Evolutionary conservation across 352 stramenopile species (phyloP).

Genomic region (Globisporangium iwayamae): DNA sequence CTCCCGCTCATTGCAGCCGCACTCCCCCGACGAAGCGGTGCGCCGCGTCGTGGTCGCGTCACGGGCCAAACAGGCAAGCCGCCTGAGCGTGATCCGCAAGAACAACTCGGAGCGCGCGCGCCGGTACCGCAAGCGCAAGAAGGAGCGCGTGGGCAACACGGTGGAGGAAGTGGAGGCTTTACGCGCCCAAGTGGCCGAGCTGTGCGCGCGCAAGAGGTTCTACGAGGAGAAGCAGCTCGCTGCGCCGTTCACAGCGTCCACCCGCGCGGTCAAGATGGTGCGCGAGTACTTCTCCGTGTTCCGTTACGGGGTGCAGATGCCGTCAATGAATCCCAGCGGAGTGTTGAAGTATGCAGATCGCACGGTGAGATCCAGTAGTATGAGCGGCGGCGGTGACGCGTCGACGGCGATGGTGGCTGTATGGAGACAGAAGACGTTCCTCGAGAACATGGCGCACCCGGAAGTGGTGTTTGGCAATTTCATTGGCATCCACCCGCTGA

Average conservation of each 20-base stretch:
- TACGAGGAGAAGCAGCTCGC: slow-evolving; percentile 16
- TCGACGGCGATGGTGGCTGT: slow-evolving; percentile 2
- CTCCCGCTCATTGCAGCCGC: background rate
- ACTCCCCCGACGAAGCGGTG: slow-evolving; percentile 4
- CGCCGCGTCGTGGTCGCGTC: background rate
- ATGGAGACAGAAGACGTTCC: slow-evolving; percentile 24
- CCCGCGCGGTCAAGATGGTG: slow-evolving; percentile 24
- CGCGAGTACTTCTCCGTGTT: slow-evolving; percentile 42
- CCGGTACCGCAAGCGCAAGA: slow-evolving; percentile 17
- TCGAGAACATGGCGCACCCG: slow-evolving; percentile 24
- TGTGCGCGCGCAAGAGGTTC: slow-evolving; percentile 21
- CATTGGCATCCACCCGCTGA: slow-evolving; percentile 17
- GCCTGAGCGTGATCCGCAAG: slow-evolving; percentile 13
- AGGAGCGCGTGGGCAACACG: slow-evolving; percentile 10
- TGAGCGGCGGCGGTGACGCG: background rate
- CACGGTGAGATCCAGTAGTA: too few relatives aligned
- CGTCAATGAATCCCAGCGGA: background rate
- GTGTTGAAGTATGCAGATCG: too few relatives aligned
- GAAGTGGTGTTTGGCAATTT: slow-evolving; percentile 21
- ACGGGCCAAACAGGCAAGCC: slow-evolving; percentile 4
- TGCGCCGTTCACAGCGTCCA: slow-evolving; percentile 13
- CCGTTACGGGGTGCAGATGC: slow-evolving; percentile 20
- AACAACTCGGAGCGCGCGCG: slow-evolving; percentile 19
- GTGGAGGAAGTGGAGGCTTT: slow-evolving; percentile 11
- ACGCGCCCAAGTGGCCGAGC: slow-evolving; percentile 23